Percentiles rank a stretch among this genome's conserved stretches.
Conservation (phyloP, 1,139 yeast genomes). For the Candida buenavistaensis region DNA sequence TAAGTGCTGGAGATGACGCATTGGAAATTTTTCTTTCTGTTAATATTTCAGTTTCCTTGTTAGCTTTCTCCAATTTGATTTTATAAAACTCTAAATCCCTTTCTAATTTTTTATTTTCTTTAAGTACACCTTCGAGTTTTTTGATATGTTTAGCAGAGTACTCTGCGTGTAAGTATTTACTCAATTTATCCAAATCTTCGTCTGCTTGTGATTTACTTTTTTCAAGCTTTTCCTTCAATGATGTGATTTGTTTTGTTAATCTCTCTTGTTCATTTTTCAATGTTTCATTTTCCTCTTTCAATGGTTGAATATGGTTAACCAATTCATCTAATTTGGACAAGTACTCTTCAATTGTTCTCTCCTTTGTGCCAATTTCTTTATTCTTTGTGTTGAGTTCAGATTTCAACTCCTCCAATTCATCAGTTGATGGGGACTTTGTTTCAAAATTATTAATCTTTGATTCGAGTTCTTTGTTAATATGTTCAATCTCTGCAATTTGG, state of each 20-base stretch:
- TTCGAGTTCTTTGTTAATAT: constrained; percentile 20
- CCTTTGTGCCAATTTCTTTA: constrained; percentile 18
- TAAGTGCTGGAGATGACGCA: constrained; percentile 6
- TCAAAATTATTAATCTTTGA: constrained; percentile 22
- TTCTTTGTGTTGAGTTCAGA: constrained; percentile 2
- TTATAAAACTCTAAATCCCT: constrained; percentile 16
- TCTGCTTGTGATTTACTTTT: constrained; percentile 40
- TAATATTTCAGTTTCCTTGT: constrained; percentile 15
- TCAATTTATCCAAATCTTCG: constrained; percentile 51
- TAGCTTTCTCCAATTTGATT: constrained; percentile 13
- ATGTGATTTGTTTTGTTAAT: constrained; percentile 18
- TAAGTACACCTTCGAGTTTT: constrained; percentile 30
- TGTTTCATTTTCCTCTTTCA: constrained; percentile 15
- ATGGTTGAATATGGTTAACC: constrained; percentile 20
- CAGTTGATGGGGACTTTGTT: constrained; percentile 8
- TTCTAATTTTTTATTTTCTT: constrained; percentile 12
- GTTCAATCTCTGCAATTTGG: constrained; percentile 15
- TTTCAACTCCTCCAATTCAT: constrained; percentile 5
- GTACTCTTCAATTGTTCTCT: constrained; percentile 25
- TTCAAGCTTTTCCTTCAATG: constrained; percentile 23
- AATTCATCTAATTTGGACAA: constrained; percentile 25
- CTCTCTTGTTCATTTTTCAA: constrained; percentile 15
- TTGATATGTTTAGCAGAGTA: constrained; percentile 70
- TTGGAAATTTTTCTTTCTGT: constrained; percentile 14
- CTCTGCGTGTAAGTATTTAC: constrained; percentile 66